Base-by-base conservation (phyloP, 83 land plant species). In the Diphasiastrum complanatum region DNA sequence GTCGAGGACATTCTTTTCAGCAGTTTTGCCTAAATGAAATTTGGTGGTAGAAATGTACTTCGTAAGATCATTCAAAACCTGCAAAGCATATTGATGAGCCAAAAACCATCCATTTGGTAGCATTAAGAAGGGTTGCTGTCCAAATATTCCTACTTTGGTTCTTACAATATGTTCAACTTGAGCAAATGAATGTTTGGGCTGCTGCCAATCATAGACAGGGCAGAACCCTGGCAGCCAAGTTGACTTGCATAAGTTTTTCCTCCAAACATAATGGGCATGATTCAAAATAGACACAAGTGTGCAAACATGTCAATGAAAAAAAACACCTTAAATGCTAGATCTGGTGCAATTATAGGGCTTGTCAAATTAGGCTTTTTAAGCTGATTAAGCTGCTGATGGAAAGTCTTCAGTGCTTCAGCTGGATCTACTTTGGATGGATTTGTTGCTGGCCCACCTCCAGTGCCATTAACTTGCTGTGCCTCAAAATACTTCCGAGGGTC, bases 401-500 rank as follows among this genome's bases (percentile, higher is more conserved):
- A 60, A 27, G 68, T 67, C 55, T 25, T 45, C 64, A 36, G 61
- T 29, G 77, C 81, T 46, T 73, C 68, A 26, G 75, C 79, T 51
- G 73, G 72, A 27, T 67, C 48, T n/a, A 87, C 76, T 76, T 75
- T 85, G 30, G 75, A n/a, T n/a, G n/a, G n/a, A n/a, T n/a, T n/a
- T n/a, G n/a, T n/a, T n/a, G n/a, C n/a, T n/a, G n/a, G n/a, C n/a
- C n/a, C n/a, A n/a, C n/a, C n/a, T n/a, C n/a, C n/a, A n/a, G n/a
- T n/a, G n/a, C n/a, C n/a, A n/a, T n/a, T n/a, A n/a, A n/a, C 77
- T 75, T 82, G 90, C 58, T 91, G 97, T 46, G 90, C 75, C 66
- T 95, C 92, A 68, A 95, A 95, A 69, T 95, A 95, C 26, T 91
- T 83, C 2, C 87, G 74, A 32, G 97, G 89, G 71, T 95, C 97